A percentile compares a stretch with the other conserved stretches of the same genome.
Conservation (phyloP, 305 asterid genomes). For the Ajuga reptans region DNA sequence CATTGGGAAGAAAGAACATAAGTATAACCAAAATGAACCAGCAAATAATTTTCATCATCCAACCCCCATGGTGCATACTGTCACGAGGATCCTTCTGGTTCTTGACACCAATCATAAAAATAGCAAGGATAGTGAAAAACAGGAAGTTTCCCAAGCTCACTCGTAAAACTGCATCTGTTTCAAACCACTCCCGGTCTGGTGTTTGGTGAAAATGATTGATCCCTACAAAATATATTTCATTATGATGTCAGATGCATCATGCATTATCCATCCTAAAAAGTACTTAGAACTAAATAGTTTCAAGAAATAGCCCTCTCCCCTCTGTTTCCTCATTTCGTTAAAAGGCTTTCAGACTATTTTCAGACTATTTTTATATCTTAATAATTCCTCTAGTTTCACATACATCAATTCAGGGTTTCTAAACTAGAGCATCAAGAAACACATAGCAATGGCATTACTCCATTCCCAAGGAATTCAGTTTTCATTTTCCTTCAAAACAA, state of each 20-base stretch:
- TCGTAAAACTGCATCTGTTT: slow-evolving; percentile 87
- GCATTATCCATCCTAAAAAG: neutral
- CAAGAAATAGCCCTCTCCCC: neutral
- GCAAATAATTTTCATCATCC: slow-evolving; percentile 87
- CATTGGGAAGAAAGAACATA: slow-evolving; percentile 87
- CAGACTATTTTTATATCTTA: neutral
- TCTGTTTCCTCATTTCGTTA: neutral
- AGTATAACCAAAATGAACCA: slow-evolving; percentile 82
- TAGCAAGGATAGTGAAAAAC: slow-evolving; percentile 70
- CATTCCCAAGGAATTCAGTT: neutral
- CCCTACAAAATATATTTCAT: slow-evolving; percentile 44
- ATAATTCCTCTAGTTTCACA: neutral
- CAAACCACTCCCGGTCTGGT: slow-evolving; percentile 89
- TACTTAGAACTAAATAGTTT: neutral
- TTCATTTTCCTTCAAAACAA: neutral
- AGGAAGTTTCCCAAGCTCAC: slow-evolving; percentile 94
- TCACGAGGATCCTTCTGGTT: slow-evolving; percentile 92
- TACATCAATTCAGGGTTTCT: neutral
- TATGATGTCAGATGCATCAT: slow-evolving; percentile 10
- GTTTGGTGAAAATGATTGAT: slow-evolving; percentile 83
- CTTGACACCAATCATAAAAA: slow-evolving; percentile 79
- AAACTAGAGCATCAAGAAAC: neutral
- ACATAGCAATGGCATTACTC: neutral
- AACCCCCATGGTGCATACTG: slow-evolving; percentile 81
- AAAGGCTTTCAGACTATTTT: neutral